Base-by-base conservation (phyloP, 352 stramenopile genomes). In the Elongisporangium prolatum region DNA sequence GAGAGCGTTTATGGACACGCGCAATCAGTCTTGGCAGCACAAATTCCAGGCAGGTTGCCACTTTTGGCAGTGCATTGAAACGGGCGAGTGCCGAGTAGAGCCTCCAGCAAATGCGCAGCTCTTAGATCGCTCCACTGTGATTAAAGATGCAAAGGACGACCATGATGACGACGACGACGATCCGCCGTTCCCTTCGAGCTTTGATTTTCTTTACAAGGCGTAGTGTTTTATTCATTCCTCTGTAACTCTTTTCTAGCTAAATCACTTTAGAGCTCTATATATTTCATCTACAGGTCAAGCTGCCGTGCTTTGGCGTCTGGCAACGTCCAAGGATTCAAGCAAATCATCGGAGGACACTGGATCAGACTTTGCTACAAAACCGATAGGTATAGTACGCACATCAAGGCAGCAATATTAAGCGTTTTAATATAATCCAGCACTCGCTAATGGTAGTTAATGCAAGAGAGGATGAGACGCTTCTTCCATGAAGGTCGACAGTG, bases 1-100 rank as follows among this genome's bases (percentile, higher is more conserved):
- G 74, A 68, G 52, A 21, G n/a, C 1, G 20, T 54, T 55, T 1
- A 56, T 65, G 7, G 64, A 79, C 51, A 68, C 76, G 60, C 52
- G 57, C 34, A 51, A 77, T 61, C 65, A 77, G 34, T 80, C 71
- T 6, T 92, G 79, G 82, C 56, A 81, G 37, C 66, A 74, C 21
- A 61, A 77, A 14, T 87, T 86, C 40, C 81, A 91, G 60, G 84
- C 81, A 6, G 84, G 80, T 1, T 91, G 81, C 22, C 78, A 88
- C 64, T 89, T 90, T 54, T 93, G 80, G 69, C 75, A 91, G 54
- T 89, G 79, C 57, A 37, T 78, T 52, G 81, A 89, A 63, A 91
- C 80, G 1, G 65, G 71, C 37, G 81, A 91, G 59, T 91, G 80
- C 50, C 65, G 74, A 48, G 56, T 69, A 1, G 50, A 50, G 6